Evolutionary conservation across 2,329 filamentous ascomycete species (phyloP), one percentile per base, ranked within the genome.

Genomic region (Aspergillus oerlinghausenensis): DNA sequence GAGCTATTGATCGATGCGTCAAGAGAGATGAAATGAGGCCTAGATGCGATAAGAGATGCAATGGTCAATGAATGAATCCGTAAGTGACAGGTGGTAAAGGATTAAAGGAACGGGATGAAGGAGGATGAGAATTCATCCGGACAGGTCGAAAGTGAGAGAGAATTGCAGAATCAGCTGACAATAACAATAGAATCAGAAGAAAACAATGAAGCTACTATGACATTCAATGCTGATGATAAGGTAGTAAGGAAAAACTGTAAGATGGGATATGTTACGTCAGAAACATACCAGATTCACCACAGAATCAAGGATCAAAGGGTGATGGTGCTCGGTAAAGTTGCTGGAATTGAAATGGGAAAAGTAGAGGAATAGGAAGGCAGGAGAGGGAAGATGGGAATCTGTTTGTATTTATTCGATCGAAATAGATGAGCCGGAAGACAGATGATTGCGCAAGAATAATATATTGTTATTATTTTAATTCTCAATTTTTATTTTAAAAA

Each of bases 231-330:
- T 38, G 32, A 17, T 7, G 32, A 38, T 17, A 14, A 32, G 25
- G 25, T 32, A 11, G 6, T 38, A 14, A 38, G 14, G 32, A 7
- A 38, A 47, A n/a, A 7, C 21, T 50, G 28, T 38, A 23, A 38
- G 53, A 21, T 23, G 29, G 23, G 19, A 32, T 45, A 40, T 10
- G 45, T 63, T 65, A 64, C 63, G 60, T 65, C 63, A 59, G 59
- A 48, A 29, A 35, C 49, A 40, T 26, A 40, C 26, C 32, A 47
- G 23, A 48, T 43, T 35, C 26, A 26, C 21, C 17, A 43, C 17
- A 23, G 26, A 19, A 32, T 32, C 29, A 32, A 29, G 32, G 6
- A 38, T 38, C 11, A 4, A 35, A 35, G 11, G 32, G 32, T 35
- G 32, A 17, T 35, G 35, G 35, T 32, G 23, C 28, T 54, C 26